Conservation (phyloP, 768 basidiomycete genomes). For the Neoboletus magnificus region DNA sequence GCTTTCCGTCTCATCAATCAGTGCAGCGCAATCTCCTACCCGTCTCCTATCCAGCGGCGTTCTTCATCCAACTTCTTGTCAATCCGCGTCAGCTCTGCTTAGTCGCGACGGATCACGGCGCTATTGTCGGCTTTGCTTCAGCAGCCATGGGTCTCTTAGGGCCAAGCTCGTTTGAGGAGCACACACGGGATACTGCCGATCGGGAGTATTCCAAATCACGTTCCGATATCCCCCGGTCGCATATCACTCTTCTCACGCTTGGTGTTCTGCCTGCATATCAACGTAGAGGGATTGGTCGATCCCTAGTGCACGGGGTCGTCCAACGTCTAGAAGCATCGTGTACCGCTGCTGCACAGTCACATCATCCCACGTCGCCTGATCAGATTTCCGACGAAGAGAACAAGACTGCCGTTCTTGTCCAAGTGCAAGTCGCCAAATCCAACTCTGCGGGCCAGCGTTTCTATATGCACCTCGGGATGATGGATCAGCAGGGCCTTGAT, state of each 20-base stretch:
- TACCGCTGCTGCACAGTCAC: background rate
- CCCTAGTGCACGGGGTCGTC: slow-evolving; percentile 28
- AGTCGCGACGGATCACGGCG: slow-evolving; percentile 20
- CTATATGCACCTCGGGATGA: slow-evolving; percentile 30
- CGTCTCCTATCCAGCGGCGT: slow-evolving; percentile 27
- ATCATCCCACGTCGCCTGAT: background rate
- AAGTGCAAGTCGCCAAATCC: slow-evolving; percentile 26
- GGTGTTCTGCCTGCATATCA: slow-evolving; percentile 28
- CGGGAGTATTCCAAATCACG: background rate
- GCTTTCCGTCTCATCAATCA: background rate
- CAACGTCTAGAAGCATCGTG: slow-evolving; percentile 21
- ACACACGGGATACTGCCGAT: background rate
- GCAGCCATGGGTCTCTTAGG: slow-evolving; percentile 15
- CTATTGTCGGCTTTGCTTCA: slow-evolving; percentile 29
- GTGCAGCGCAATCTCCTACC: slow-evolving; percentile 25
- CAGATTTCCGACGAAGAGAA: background rate
- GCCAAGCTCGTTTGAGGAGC: background rate
- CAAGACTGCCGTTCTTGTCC: slow-evolving; percentile 22
- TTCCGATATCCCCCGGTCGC: slow-evolving; percentile 12
- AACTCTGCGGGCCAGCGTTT: slow-evolving; percentile 27
- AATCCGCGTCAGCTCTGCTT: slow-evolving; percentile 30
- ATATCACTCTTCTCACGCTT: slow-evolving; percentile 29
- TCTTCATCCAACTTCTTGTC: slow-evolving; percentile 32
- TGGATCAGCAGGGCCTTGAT: slow-evolving; percentile 15
- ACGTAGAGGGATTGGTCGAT: slow-evolving; percentile 29